Evolutionary conservation across 257 asterid species (phyloP), one percentile per base, ranked within the genome.

Genomic region (Solanum dulcamara): DNA sequence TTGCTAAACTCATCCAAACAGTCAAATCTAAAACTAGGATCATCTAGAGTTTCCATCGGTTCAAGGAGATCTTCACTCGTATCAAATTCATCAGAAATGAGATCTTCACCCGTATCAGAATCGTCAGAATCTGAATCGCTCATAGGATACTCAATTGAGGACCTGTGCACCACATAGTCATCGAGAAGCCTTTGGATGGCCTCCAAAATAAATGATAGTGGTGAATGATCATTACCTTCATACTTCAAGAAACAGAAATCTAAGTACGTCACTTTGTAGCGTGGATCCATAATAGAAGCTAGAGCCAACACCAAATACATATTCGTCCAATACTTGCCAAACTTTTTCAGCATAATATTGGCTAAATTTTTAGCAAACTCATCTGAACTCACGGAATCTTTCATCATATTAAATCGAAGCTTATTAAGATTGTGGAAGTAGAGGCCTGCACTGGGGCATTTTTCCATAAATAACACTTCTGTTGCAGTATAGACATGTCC

Each of bases 201-300:
- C 60, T 83, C 81, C 59, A 62, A 44, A 67, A 83, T 67, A 83
- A 57, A 22, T 38, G 75, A 15, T n/a, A 67, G 53, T 3, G 32
- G 37, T 68, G 51, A 84, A 20, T 35, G 35, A 28, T 40, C 55
- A 18, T 68, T 48, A 26, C 64, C 50, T 83, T 83, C 81, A 46
- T 81, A 32, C 81, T 85, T 79, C 84, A 37, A 59, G 80, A 20
- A 62, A 77, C 62, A 77, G 24, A 77, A 77, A 26, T 87, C 84
- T 20, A 85, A 68, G 67, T 85, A 85, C 55, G 60, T 82, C 88
- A 87, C 82, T 80, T 89, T 87, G 51, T 81, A 87, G 10, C 90
- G 85, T 32, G 91, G 90, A 85, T 89, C 91, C 86, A 89, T 70
- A 13, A 87, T 84, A 2, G 87, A 42, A 32, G 88, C 87, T 40